Base-by-base conservation (phyloP, 1,139 yeast species). In the Diutina ranongensis region DNA sequence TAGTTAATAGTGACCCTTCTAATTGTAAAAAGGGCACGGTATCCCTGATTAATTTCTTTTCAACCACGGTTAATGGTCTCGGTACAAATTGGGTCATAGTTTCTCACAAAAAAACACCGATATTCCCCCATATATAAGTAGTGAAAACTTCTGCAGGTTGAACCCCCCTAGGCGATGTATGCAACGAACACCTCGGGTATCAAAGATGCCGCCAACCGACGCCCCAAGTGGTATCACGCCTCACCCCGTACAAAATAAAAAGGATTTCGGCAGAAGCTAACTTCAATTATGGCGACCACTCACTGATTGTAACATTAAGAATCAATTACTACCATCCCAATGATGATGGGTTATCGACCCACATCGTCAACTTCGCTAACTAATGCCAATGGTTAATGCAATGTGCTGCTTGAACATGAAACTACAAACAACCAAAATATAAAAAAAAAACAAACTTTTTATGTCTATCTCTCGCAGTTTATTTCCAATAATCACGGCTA, bases 11-110 rank as follows among this genome's bases (percentile, higher is more conserved):
- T 27, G 69, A 75, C 35, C 87, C 88, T 45, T 72, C 65, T 49
- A 61, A 63, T 58, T 79, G 75, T 48, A 81, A 67, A 45, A 74
- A 68, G 3, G 87, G 87, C 35, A 79, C 68, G 0, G 84, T 74
- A 31, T 76, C 72, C 51, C 68, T 71, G 56, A 80, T 68, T 49
- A 74, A 63, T 16, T 54, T 49, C 50, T 59, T 59, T 52, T 71
- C 74, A 2, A 49, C 55, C 4, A 53, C 56, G 33, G 62, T 58
- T 34, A 65, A 59, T 1, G 42, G 42, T 10, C 42, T 31, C 4
- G 42, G 21, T 7, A 25, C 16, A 25, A 38, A 38, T 10, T 7
- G 4, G 13, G 19, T 18, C 36, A 34, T 34, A 15, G 10, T 25
- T 5, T 7, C 10, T 5, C 9, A 10, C 5, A 25, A 25, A 25